A percentile compares a stretch with the other conserved stretches of the same genome.
phyloP scores from a whole-genome alignment of 169 alveolate genomes.

The Cryptosporidium tyzzeri region DNA sequence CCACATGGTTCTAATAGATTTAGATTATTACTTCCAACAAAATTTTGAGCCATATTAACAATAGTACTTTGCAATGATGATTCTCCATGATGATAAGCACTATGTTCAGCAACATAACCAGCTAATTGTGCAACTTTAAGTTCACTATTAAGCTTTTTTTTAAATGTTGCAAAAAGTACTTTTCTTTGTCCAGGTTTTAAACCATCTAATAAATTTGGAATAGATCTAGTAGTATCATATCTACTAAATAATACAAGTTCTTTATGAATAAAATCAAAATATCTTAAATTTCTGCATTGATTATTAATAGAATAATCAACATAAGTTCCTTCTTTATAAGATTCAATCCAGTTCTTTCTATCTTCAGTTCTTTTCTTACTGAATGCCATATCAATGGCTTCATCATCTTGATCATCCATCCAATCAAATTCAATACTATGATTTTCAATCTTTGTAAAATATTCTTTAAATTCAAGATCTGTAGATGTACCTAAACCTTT shows the following conservation, averaged over 20 bases:
- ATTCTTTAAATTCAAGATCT: conserved; percentile 98
- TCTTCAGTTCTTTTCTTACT: conserved; percentile 97
- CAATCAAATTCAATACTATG: conserved; percentile 93
- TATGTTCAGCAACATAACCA: conserved; percentile 97
- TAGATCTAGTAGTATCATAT: conserved; percentile 97
- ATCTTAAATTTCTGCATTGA: conserved; percentile 79
- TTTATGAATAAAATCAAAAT: conserved; percentile 96
- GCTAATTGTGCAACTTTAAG: conserved; percentile 95
- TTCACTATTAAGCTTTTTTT: conserved; percentile 94
- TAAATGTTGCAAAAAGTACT: conserved; percentile 96
- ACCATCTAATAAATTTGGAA: conserved; percentile 98
- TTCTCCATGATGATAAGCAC: conserved; percentile 99
- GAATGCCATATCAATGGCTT: conserved; percentile 98
- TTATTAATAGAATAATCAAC: conserved; percentile 86
- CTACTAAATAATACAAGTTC: conserved; percentile 98
- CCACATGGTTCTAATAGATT: conserved; percentile 96
- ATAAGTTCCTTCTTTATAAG: conserved; percentile 81
- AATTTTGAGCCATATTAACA: conserved; percentile 99
- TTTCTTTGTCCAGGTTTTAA: conserved; percentile 99
- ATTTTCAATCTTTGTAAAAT: conserved; percentile 93
- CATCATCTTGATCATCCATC: conserved; percentile 92
- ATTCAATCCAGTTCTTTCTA: conserved; percentile 94
- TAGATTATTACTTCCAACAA: conserved; percentile 95
- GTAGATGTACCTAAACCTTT: conserved; percentile 99
- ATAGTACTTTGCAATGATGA: conserved; percentile 95